Evolutionary conservation across 768 basidiomycete genomes (phyloP), one percentile per base, ranked within the genome.

Genomic region (Mycena haematopus): DNA sequence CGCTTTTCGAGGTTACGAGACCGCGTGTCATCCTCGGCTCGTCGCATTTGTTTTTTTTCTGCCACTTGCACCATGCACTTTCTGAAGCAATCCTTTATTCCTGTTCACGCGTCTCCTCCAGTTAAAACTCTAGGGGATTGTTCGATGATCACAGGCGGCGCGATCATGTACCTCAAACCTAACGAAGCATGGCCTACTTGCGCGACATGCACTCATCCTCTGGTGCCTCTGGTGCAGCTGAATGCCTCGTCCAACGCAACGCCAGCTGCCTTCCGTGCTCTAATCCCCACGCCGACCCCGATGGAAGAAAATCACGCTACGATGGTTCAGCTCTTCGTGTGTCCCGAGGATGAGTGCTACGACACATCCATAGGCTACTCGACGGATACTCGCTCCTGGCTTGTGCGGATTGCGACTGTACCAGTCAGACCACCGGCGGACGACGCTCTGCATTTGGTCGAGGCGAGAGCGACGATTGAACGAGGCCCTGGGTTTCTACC

Each of bases 301-400:
- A 21, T 46, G 2, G 19, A 24, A 33, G 22, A 22, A 24, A 27
- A n/a, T 21, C 36, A 31, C 21, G 54, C 60, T 31, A 63, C 66
- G 19, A 56, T 64, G 58, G 21, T 67, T 2, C 62, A 67, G 59
- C 62, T 67, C 15, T 67, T 63, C 25, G 62, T 63, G 15, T 67
- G 66, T 33, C 54, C 62, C 7, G 21, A 49, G 35, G 8, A 25
- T 2, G 60, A 62, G 1, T 62, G 65, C 56, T 66, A 46, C 56
- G 31, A 52, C 27, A 29, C 22, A 4, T 59, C 66, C 6, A 53
- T 45, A 1, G 35, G 8, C 3, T 61, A 63, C n/a, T 60, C 62
- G 22, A 61, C 62, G 21, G 47, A 60, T 33, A 63, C 61, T 7
- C 53, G 62, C 44, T 45, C 66, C 4, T 67, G 62, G 66, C 15